phyloP scores from a whole-genome alignment of 2,329 filamentous ascomycete genomes.

The Aspergillus fischeri region DNA sequence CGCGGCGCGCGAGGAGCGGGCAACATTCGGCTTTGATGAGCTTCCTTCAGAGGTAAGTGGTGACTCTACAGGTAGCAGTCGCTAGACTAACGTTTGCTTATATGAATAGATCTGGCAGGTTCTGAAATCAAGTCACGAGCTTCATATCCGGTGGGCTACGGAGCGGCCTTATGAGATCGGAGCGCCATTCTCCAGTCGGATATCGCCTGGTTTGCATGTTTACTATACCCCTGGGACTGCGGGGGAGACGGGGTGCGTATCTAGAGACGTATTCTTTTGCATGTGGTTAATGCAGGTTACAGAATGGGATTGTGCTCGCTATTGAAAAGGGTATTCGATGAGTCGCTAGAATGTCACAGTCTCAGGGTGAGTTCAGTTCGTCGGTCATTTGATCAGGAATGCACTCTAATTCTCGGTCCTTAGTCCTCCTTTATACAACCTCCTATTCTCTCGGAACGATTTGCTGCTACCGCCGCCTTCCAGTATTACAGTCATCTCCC shows the following conservation, averaged over 20 bases:
- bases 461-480: constrained; percentile 58
- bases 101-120: constrained; percentile 53
- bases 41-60: constrained; percentile 59
- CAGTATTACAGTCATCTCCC: constrained; percentile 69
- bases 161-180: constrained; percentile 54
- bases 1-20: constrained; percentile 71
- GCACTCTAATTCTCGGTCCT: constrained; percentile 31
- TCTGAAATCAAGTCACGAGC: constrained; percentile 62
- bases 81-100: background rate
- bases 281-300: background rate
- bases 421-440: constrained; percentile 56
- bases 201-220: constrained; percentile 77
- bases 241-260: background rate
- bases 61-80: background rate
- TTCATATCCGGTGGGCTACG: constrained; percentile 78
- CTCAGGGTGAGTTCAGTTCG: constrained; percentile 32
- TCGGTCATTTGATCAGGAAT: background rate
- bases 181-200: constrained; percentile 68
- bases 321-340: constrained; percentile 55
- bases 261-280: background rate
- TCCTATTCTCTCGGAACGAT: constrained; percentile 54
- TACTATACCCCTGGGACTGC: constrained; percentile 61
- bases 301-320: constrained; percentile 55
- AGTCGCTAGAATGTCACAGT: constrained; percentile 52
- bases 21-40: constrained; percentile 70